Base-by-base conservation (phyloP, 148 eudicot species). In the Hydrangea macrophylla region DNA sequence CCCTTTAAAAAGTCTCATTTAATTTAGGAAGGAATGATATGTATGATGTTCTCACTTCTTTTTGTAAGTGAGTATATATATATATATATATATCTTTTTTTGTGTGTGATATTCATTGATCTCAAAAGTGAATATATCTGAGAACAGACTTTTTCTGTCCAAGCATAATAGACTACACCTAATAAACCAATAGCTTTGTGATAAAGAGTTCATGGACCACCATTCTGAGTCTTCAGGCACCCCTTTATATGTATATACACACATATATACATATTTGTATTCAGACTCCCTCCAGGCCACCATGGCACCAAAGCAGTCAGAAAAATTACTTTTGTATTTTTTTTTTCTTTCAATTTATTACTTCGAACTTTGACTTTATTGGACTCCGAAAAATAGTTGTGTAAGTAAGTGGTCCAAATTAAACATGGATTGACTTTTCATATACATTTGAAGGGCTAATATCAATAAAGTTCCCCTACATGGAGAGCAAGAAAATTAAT, bases 341-440 rank as follows among this genome's bases (percentile, higher is more conserved):
- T 55, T 50, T 54, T 35, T 67, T 67, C 17, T 42, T 42, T 12
- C 17, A 3, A 42, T 18, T n/a, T n/a, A n/a, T n/a, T n/a, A n/a
- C 69, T 65, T 50, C n/a, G n/a, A 65, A 51, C 69, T 65, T 65
- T 44, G 32, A 26, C 37, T 24, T 67, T 67, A 67, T 55, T 67
- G 60, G 33, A 55, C 51, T 8, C 33, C 20, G 30, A 17, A n/a
- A 17, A 51, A 30, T 54, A 67, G 25, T 50, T 55, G 50, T 8
- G n/a, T n/a, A n/a, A n/a, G n/a, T n/a, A 24, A 2, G 61, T 67
- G 61, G 61, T 67, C 70, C 70, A 35, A 9, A 12, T n/a, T 12
- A 11, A 48, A 22, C 50, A 65, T 31, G 7, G 30, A 9, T 18
- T 54, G 27, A 54, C 60, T 54, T 66, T 54, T 32, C 48, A 33